Conservation (phyloP, 225 moss, liverwort and hornwort genomes). For the Takakia lepidozioides region DNA sequence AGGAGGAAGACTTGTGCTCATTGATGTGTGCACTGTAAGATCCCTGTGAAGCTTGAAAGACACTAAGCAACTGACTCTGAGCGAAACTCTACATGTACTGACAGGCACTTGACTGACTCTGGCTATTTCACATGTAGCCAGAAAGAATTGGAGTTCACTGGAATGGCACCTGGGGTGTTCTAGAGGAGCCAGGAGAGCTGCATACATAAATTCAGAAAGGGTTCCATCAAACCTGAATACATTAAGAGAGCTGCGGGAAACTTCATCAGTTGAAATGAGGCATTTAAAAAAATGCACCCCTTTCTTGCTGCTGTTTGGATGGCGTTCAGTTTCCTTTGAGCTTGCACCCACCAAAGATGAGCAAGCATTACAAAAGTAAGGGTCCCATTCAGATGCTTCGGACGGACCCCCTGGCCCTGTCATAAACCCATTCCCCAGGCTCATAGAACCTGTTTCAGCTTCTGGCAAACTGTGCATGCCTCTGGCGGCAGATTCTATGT, state of each 20-base stretch:
- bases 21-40: too few relatives aligned
- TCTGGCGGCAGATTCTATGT: too few relatives aligned
- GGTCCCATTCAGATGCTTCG: constrained; percentile 40
- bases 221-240: constrained; percentile 42
- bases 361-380: constrained; percentile 56
- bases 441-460: constrained; percentile 9
- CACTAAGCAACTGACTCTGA: too few relatives aligned
- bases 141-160: too few relatives aligned
- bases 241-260: constrained; percentile 28
- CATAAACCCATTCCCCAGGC: constrained; percentile 78
- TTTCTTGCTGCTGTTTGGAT: constrained; percentile 22
- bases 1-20: too few relatives aligned
- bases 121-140: too few relatives aligned
- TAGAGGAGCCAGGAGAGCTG: too few relatives aligned
- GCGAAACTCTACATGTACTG: too few relatives aligned
- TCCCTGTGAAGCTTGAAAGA: too few relatives aligned
- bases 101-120: too few relatives aligned
- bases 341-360: constrained; percentile 51
- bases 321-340: constrained; percentile 16
- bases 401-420: constrained; percentile 31
- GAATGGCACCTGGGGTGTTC: too few relatives aligned
- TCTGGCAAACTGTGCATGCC: constrained; percentile 4
- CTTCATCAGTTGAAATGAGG: constrained; percentile 59
- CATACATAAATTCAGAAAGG: too few relatives aligned
- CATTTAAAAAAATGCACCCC: constrained; percentile 86